phyloP scores from a whole-genome alignment of 2,329 filamentous ascomycete genomes.

The Pseudogymnoascus sp. region DNA sequence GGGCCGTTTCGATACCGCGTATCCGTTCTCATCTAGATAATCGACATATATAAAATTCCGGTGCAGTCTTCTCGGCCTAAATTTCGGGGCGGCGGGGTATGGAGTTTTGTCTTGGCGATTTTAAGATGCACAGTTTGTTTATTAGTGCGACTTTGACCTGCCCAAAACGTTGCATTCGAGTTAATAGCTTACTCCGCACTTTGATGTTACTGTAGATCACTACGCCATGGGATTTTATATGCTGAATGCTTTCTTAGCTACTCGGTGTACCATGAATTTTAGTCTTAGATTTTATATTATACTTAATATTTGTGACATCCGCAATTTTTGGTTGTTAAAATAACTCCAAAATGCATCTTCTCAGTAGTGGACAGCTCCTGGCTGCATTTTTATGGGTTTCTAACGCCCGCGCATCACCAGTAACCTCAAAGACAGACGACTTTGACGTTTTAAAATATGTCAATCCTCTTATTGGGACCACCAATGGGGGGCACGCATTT shows the following conservation, averaged over 20 bases:
- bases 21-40: not conserved
- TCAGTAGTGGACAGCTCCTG: not conserved
- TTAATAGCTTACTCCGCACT: not conserved
- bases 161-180: not conserved
- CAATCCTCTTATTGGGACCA: conserved; percentile 49
- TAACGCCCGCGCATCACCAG: not conserved
- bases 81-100: not conserved
- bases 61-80: not conserved
- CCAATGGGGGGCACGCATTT: conserved; percentile 50
- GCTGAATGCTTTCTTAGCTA: not conserved
- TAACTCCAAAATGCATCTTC: not conserved
- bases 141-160: not conserved
- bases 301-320: not conserved
- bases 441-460: conserved; percentile 36
- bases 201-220: conserved; percentile 1
- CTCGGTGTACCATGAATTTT: not conserved
- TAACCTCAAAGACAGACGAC: not conserved
- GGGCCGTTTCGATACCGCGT: not conserved
- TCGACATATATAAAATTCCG: not conserved
- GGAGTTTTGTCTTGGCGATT: not conserved
- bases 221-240: not conserved
- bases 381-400: not conserved
- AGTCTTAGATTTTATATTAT: not conserved
- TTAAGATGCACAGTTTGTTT: not conserved
- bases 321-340: not conserved